Percentiles rank a stretch among this genome's conserved stretches.
Conservation (phyloP, 345 rosid species). For the Salix arbutifolia region DNA sequence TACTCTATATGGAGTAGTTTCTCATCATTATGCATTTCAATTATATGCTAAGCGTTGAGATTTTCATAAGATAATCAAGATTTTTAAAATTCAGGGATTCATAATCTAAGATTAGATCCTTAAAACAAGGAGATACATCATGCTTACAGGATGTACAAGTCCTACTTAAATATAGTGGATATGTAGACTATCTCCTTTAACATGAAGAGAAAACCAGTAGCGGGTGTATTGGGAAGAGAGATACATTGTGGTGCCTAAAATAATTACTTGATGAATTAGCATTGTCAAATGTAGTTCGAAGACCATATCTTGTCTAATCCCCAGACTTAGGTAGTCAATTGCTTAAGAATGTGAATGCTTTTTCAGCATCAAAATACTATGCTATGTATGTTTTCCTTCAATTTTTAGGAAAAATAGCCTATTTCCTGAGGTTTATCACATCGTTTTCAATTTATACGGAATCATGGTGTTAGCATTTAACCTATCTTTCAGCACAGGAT, state of each 20-base stretch:
- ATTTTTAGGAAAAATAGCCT: not conserved
- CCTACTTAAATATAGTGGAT: not conserved
- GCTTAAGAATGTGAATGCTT: not conserved
- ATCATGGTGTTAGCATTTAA: not conserved
- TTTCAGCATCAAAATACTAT: not conserved
- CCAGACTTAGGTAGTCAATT: not conserved
- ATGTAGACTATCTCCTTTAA: not conserved
- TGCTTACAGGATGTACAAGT: not conserved
- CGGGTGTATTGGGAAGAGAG: not conserved
- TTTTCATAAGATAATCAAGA: not conserved
- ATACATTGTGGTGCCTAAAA: not conserved
- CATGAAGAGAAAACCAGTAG: not conserved
- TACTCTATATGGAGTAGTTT: not conserved
- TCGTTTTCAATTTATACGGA: not conserved
- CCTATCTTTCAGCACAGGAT: not conserved
- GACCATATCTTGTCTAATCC: not conserved
- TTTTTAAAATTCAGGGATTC: not conserved
- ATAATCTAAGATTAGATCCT: not conserved
- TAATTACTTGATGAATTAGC: not conserved
- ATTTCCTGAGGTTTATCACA: not conserved
- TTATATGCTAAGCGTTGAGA: not conserved
- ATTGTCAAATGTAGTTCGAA: not conserved
- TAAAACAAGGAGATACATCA: not conserved
- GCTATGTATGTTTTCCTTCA: not conserved
- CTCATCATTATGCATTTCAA: not conserved